These are phyloP conservation scores for Fermentozyma sake DNA, from an alignment of 1,139 yeast genomes.

Conservation along the genomic window DNA sequence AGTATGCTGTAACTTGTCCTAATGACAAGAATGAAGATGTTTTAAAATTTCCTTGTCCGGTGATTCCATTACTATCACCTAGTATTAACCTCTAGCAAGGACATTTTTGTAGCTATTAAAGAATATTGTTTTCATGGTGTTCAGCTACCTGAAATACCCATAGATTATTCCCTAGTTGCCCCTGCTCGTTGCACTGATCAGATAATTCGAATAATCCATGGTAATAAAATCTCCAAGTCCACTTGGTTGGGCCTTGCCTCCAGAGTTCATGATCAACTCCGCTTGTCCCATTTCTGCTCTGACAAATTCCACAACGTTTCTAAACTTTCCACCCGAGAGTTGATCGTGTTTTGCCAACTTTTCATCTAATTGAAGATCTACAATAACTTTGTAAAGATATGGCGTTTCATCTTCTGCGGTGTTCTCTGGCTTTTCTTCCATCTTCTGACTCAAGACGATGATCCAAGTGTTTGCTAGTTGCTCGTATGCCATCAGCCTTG, in stretches of 20 bases:
- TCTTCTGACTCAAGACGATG: slow-evolving; percentile 47
- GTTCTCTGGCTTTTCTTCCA: slow-evolving; percentile 13
- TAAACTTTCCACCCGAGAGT: slow-evolving; percentile 47
- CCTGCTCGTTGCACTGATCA: no score
- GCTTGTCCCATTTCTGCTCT: slow-evolving; percentile 31
- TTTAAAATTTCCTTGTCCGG: no score
- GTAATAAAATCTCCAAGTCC: slow-evolving; percentile 39
- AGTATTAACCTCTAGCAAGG: no score
- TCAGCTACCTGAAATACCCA: no score
- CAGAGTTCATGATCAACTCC: slow-evolving; percentile 20
- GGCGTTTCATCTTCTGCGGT: slow-evolving; percentile 19
- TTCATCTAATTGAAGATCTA: slow-evolving; percentile 33
- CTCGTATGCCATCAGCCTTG: slow-evolving; percentile 68
- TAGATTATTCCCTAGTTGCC: no score
- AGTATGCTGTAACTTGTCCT: no score
- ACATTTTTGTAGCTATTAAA: no score
- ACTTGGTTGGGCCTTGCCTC: slow-evolving; percentile 8
- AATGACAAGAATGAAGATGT: no score
- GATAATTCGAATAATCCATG: slow-evolving; percentile 44
- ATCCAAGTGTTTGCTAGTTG: slow-evolving; percentile 78
- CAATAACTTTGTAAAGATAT: slow-evolving; percentile 27
- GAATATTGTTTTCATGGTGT: no score
- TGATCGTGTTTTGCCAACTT: slow-evolving; percentile 60
- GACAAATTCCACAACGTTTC: slow-evolving; percentile 44
- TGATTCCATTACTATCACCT: no score